Evolutionary conservation across 306 rosid genomes (phyloP).

Genomic region (Ochetophila trinervis): DNA sequence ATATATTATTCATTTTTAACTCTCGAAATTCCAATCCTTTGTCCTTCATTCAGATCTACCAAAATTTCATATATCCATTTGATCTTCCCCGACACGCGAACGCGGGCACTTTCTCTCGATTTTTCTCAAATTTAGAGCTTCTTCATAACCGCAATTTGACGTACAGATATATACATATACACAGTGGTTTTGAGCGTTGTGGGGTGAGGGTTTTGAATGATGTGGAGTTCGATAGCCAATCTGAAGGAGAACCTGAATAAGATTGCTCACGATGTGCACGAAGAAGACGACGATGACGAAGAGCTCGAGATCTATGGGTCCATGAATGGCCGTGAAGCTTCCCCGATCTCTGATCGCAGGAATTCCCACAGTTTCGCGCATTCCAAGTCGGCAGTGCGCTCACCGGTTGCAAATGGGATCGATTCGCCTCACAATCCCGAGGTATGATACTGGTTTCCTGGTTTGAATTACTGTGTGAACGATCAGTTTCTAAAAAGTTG

Average conservation of each 20-base stretch:
- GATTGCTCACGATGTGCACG: slow-evolving; percentile 85
- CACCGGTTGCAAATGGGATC: slow-evolving; percentile 55
- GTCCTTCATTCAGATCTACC: slow-evolving; percentile 34
- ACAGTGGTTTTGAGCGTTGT: slow-evolving; percentile 4
- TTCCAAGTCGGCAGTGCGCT: slow-evolving; percentile 41
- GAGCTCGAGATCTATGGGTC: slow-evolving; percentile 44
- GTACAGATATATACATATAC: not conserved
- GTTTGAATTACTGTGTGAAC: not conserved
- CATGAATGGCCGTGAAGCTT: slow-evolving; percentile 26
- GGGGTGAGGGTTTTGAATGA: slow-evolving; percentile 29
- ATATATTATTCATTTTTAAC: not conserved
- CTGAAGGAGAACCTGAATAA: slow-evolving; percentile 80
- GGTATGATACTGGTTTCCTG: slow-evolving; percentile 29
- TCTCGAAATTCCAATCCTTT: not conserved
- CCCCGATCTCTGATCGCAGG: slow-evolving; percentile 66
- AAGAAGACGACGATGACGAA: slow-evolving; percentile 54
- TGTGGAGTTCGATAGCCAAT: slow-evolving; percentile 87
- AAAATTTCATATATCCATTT: not conserved
- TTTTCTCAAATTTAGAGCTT: slow-evolving; percentile 5
- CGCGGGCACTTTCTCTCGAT: not conserved
- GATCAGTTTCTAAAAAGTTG: not conserved
- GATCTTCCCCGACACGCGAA: not conserved
- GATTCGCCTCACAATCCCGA: slow-evolving; percentile 45
- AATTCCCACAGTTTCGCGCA: slow-evolving; percentile 58
- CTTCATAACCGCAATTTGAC: not conserved